A percentile compares a stretch with the other conserved stretches of the same genome.
These are phyloP conservation scores for Podila horticola DNA, from an alignment of 192 early-diverging fungal species.

Conservation along the genomic window DNA sequence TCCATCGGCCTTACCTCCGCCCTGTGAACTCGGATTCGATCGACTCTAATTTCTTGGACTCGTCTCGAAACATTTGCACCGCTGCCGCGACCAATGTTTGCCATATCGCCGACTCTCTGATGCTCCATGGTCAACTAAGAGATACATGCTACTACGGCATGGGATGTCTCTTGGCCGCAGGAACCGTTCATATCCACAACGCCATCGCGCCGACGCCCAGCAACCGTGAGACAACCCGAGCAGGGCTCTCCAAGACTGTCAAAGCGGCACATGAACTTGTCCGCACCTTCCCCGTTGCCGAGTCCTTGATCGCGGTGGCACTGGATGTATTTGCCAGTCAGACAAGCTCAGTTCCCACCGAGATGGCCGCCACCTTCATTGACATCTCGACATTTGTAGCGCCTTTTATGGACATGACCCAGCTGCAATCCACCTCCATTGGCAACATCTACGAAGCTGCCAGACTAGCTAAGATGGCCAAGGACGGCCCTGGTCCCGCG, in stretches of 20 bases:
- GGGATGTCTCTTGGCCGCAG: conserved; percentile 52
- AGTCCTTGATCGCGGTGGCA: conserved; percentile 44
- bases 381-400: conserved; percentile 51
- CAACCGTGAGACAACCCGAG: conserved; percentile 48
- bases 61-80: conserved; percentile 53
- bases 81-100: conserved; percentile 53
- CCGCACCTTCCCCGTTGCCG: conserved; percentile 50
- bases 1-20: conserved; percentile 65
- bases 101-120: conserved; percentile 52
- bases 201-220: conserved; percentile 49
- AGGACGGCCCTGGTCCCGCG: conserved; percentile 45
- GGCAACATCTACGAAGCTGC: conserved; percentile 50
- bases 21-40: conserved; percentile 43
- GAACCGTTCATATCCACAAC: conserved; percentile 56
- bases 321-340: conserved; percentile 51
- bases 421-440: conserved; percentile 37
- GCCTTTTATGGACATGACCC: conserved; percentile 45
- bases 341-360: conserved; percentile 43
- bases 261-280: conserved; percentile 47
- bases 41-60: conserved; percentile 45
- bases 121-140: conserved; percentile 42
- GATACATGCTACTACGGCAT: conserved; percentile 47
- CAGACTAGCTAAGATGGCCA: conserved; percentile 42
- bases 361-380: conserved; percentile 52
- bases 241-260: conserved; percentile 49